These are phyloP conservation scores for Aureoboletus auriporus DNA, from an alignment of 768 basidiomycete genomes.

Conservation along the genomic window DNA sequence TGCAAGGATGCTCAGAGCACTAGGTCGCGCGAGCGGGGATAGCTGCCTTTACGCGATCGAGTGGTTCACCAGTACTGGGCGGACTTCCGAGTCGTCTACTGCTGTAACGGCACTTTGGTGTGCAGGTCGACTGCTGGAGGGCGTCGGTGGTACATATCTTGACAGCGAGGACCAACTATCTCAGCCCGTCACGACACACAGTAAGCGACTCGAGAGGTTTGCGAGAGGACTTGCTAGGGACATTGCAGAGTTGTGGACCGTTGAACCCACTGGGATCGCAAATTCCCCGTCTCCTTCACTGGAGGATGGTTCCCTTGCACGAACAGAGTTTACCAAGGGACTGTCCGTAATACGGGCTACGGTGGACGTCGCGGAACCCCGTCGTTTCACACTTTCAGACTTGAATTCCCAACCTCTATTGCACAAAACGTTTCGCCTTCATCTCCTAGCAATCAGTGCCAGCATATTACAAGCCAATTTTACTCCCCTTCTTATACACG, in stretches of 20 bases:
- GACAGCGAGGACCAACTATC: constrained; percentile 18
- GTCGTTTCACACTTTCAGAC: constrained; percentile 22
- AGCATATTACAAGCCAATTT: constrained; percentile 73
- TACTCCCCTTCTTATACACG: constrained; percentile 66
- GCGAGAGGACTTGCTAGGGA: constrained; percentile 58
- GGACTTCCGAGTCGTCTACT: constrained; percentile 38
- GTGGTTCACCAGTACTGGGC: constrained; percentile 66
- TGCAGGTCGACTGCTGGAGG: constrained; percentile 71
- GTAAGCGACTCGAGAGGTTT: constrained; percentile 59
- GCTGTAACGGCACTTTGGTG: constrained; percentile 83
- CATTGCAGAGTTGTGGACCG: constrained; percentile 72
- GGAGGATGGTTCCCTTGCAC: constrained; percentile 34
- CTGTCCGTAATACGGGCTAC: constrained; percentile 59
- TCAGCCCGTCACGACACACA: constrained; percentile 14
- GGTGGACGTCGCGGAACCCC: constrained; percentile 42
- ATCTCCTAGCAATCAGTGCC: constrained; percentile 66
- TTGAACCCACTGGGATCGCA: constrained; percentile 30
- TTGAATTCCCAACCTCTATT: constrained; percentile 52
- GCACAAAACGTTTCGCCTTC: constrained; percentile 68
- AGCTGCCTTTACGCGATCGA: constrained; percentile 73
- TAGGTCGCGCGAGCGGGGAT: constrained; percentile 69
- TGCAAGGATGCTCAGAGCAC: constrained; percentile 64
- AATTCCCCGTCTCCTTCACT: constrained; percentile 12
- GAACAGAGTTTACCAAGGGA: constrained; percentile 65
- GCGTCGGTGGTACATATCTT: constrained; percentile 51